Base-by-base conservation (phyloP, 805 yeast genomes). In the Torulaspora franciscae region DNA sequence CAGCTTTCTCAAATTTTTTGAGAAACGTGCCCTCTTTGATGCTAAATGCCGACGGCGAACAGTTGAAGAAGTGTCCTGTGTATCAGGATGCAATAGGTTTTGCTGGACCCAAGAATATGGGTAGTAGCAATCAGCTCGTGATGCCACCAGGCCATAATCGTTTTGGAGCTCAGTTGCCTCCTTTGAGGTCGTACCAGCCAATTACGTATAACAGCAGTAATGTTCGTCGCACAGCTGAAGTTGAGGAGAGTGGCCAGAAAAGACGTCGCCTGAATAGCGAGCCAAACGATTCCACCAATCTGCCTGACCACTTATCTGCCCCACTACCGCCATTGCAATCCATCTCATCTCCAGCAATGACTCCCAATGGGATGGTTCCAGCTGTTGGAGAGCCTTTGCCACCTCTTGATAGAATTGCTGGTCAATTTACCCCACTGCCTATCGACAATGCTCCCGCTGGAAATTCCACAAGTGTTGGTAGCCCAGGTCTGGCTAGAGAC, bases 31-130 rank as follows among this genome's bases (percentile, higher is more conserved):
- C 68, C 5, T 59, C 67, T 6, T 44, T 62, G 26, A 57, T 64
- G 17, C 48, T 64, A 32, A 59, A 61, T 7, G 64, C 62, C 3
- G 60, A 57, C 39, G 60, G 60, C 2, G 67, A 64, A 15, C 67
- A 62, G 47, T 38, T 65, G 6, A 55, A 62, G 30, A 61, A 63
- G 47, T 65, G 69, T 45, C 69, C 69, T 2, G 68, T 65, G 11
- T 65, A 62, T 42, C 69, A 65, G 49, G 69, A 65, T 51, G 65
- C 67, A 1, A 42, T 65, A 26, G 68, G 67, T 11, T 61, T 62
- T 39, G 47, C 57, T 14, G 52, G 55, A 4, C 59, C 64, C 23
- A 51, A 50, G 32, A 43, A 44, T 7, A 35, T 39, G 22, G 24
- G 42, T 22, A 45, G 32, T 28, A 46, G 17, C 39, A 39, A 25